phyloP scores from a whole-genome alignment of 768 basidiomycete species.

The Lentinula guzmanii region DNA sequence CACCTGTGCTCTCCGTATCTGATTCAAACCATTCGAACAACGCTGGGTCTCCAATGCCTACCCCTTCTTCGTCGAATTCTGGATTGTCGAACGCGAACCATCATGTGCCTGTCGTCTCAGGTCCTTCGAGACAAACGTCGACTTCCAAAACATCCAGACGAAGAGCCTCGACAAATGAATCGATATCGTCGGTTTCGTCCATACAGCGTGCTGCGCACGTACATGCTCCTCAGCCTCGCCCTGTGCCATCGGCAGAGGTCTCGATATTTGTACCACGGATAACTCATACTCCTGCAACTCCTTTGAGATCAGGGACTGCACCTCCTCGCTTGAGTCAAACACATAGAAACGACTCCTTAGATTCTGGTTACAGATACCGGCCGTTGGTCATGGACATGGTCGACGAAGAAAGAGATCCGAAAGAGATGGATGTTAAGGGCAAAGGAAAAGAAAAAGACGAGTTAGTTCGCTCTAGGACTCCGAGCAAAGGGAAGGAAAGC shows the following conservation, averaged over 20 bases:
- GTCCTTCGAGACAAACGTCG: constrained; percentile 5
- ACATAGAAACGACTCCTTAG: constrained; percentile 24
- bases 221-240: constrained; percentile 6
- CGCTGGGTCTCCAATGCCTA: neutral
- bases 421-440: constrained; percentile 7
- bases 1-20: neutral
- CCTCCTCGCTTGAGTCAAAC: constrained; percentile 12
- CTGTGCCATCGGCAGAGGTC: neutral
- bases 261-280: constrained; percentile 19
- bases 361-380: constrained; percentile 30
- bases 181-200: constrained; percentile 5
- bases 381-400: constrained; percentile 26
- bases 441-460: constrained; percentile 9
- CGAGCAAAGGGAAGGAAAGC: constrained; percentile 14
- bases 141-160: neutral
- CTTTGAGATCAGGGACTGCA: constrained; percentile 21
- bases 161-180: constrained; percentile 7
- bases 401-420: constrained; percentile 24
- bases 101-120: constrained; percentile 5
- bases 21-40: neutral
- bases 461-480: neutral
- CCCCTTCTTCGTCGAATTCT: constrained; percentile 2
- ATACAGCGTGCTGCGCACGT: constrained; percentile 1
- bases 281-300: constrained; percentile 30
- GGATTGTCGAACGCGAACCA: constrained; percentile 2